A percentile compares a stretch with the other conserved stretches of the same genome.
Evolutionary conservation across 1,284 basidiomycete genomes (phyloP).

Genomic region (Pseudozyma sp.): DNA sequence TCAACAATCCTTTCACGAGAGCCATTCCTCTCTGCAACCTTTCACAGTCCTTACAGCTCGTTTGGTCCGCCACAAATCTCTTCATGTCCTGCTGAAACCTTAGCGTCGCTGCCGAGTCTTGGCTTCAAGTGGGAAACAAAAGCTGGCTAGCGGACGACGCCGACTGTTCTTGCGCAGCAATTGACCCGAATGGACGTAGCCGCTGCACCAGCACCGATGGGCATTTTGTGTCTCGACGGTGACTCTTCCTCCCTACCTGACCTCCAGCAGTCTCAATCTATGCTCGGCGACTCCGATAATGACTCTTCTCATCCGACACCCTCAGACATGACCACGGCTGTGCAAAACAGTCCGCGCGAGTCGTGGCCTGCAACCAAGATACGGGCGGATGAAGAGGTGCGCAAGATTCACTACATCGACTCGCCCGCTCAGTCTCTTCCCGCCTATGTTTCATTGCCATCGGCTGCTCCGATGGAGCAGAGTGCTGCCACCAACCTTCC

Average conservation of each 20-base stretch:
- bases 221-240: constrained; percentile 1
- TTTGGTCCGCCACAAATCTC: no score
- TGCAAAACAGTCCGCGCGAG: constrained; percentile 9
- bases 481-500: neutral
- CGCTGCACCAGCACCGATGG: constrained; percentile 1
- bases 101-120: no score
- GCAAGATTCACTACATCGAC: constrained; percentile 48
- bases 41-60: no score
- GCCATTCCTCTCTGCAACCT: no score
- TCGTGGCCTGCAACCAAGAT: constrained; percentile 12
- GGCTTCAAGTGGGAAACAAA: neutral
- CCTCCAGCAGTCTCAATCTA: constrained; percentile 28
- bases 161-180: neutral
- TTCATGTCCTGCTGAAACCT: no score
- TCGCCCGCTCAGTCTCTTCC: constrained; percentile 13
- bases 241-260: constrained; percentile 32
- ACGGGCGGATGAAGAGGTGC: constrained; percentile 31
- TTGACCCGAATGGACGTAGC: constrained; percentile 23
- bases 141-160: neutral
- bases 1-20: no score
- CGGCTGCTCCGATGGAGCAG: neutral
- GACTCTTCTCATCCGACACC: constrained; percentile 45
- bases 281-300: constrained; percentile 45
- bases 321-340: constrained; percentile 21
- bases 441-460: neutral